These are phyloP conservation scores for Aspergillus ochraceoroseus DNA, from an alignment of 2,329 filamentous ascomycete genomes.

Conservation along the genomic window DNA sequence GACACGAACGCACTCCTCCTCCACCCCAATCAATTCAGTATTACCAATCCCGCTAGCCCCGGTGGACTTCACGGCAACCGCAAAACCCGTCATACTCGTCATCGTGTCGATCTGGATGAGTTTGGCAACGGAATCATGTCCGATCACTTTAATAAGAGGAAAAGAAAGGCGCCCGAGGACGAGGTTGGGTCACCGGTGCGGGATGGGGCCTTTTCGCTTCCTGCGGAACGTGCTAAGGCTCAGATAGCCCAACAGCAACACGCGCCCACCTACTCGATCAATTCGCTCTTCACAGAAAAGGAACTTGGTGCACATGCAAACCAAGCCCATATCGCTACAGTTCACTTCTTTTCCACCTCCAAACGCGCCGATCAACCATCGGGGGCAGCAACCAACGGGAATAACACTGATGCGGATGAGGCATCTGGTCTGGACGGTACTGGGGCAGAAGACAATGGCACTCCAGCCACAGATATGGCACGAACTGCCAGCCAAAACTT, in stretches of 20 bases:
- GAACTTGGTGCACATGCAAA: constrained; percentile 60
- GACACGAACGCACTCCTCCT: constrained; percentile 62
- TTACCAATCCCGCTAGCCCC: constrained; percentile 60
- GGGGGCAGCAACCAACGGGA: constrained; percentile 37
- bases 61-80: constrained; percentile 57
- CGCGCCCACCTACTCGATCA: constrained; percentile 56
- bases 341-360: constrained; percentile 56
- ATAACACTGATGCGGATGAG: constrained; percentile 42
- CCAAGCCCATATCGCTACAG: constrained; percentile 56
- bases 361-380: constrained; percentile 41
- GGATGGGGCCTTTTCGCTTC: constrained; percentile 45
- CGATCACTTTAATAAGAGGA: constrained; percentile 52
- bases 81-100: constrained; percentile 59
- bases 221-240: constrained; percentile 51
- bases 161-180: constrained; percentile 56
- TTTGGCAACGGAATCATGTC: constrained; percentile 45
- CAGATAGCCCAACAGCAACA: constrained; percentile 54
- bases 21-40: constrained; percentile 62
- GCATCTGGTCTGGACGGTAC: constrained; percentile 34
- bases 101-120: constrained; percentile 53
- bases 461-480: constrained; percentile 54
- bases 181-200: constrained; percentile 57
- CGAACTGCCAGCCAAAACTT: constrained; percentile 55
- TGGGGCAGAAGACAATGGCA: constrained; percentile 41
- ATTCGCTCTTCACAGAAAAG: constrained; percentile 63